Conservation (phyloP, 192 early-diverging fungal species). For the Rhizophagus clarus region DNA sequence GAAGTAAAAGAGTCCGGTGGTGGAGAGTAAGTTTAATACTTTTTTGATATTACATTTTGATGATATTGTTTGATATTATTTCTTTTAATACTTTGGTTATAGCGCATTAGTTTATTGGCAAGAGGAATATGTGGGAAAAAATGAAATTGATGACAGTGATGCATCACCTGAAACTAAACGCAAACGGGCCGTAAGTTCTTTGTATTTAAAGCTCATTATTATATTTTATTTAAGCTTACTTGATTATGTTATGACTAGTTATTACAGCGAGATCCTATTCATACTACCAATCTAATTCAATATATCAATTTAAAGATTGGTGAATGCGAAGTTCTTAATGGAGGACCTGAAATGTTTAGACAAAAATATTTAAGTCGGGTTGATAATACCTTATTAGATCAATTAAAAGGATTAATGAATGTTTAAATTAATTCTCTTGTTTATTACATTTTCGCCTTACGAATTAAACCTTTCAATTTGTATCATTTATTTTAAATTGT, state of each 20-base stretch:
- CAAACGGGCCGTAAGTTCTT: conserved; percentile 38
- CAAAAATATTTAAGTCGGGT: conserved; percentile 46
- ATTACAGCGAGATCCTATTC: conserved; percentile 59
- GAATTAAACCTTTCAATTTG: too few species aligned
- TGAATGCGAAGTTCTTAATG: conserved; percentile 53
- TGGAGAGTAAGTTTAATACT: conserved; percentile 52
- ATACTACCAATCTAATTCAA: conserved; percentile 53
- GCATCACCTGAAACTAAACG: conserved; percentile 56
- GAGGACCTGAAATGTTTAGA: conserved; percentile 45
- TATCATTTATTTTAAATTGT: too few species aligned
- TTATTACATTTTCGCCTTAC: too few species aligned
- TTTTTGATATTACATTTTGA: background rate
- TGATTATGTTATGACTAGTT: conserved; percentile 34
- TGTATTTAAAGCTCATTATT: background rate
- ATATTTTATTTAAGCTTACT: conserved; percentile 14
- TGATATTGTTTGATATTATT: background rate
- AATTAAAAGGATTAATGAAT: conserved; percentile 34
- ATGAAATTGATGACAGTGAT: conserved; percentile 44
- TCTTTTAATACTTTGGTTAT: conserved; percentile 1
- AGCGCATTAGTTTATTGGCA: conserved; percentile 60
- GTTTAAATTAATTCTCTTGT: background rate
- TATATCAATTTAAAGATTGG: conserved; percentile 55
- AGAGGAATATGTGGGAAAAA: conserved; percentile 52
- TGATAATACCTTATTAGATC: conserved; percentile 46
- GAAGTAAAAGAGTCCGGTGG: conserved; percentile 64